Evolutionary conservation across 257 asterid species (phyloP).

Genomic region (Fraxinus quadrangulata): DNA sequence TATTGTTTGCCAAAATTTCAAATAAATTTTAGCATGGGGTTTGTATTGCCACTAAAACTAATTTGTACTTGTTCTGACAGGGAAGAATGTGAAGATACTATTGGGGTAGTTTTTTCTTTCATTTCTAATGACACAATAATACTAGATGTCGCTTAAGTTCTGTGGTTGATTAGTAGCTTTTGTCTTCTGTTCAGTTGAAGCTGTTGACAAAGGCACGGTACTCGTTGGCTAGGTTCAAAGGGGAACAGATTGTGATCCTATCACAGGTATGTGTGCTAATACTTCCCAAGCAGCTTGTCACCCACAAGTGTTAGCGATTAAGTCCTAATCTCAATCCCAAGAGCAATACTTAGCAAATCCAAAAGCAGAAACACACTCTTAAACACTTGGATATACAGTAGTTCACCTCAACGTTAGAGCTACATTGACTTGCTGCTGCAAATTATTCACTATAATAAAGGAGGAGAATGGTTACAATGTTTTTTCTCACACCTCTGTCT

Average conservation of each 20-base stretch:
- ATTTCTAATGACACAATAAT: neutral
- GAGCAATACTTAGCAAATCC: neutral
- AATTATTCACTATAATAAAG: no score
- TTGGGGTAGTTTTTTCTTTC: constrained; percentile 57
- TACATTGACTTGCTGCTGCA: neutral
- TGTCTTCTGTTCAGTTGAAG: constrained; percentile 57
- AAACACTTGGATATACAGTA: no score
- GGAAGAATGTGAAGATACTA: constrained; percentile 85
- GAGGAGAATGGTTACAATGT: neutral
- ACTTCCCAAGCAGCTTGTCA: constrained; percentile 15
- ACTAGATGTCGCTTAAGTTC: constrained; percentile 16
- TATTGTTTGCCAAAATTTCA: constrained; percentile 10
- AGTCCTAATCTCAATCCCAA: neutral
- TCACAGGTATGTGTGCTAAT: constrained; percentile 67
- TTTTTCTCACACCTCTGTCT: neutral
- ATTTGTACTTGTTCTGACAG: constrained; percentile 44
- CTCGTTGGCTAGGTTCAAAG: constrained; percentile 81
- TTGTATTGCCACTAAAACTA: constrained; percentile 11
- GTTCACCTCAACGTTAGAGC: neutral
- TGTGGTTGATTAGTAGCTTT: constrained; percentile 27
- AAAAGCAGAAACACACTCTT: neutral
- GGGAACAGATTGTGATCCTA: constrained; percentile 84
- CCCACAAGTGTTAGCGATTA: neutral
- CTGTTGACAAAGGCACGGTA: constrained; percentile 83
- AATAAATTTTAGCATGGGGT: neutral